A percentile compares a stretch with the other conserved stretches of the same genome.
Evolutionary conservation across 495 filamentous ascomycete genomes (phyloP).

Genomic region (Pseudevernia furfuracea): DNA sequence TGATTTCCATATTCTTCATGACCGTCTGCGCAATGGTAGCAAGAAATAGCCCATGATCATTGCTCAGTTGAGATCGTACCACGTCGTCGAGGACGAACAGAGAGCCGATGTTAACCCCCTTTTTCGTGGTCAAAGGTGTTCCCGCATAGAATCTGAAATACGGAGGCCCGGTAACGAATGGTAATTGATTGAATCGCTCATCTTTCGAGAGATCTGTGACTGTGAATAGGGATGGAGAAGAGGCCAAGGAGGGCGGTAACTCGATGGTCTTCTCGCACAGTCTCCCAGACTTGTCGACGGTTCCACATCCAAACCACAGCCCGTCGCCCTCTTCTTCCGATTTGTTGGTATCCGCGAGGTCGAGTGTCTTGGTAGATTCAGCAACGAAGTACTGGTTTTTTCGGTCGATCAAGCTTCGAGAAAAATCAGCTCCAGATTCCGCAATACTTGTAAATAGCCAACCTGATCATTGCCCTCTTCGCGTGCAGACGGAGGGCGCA

Average conservation of each 20-base stretch:
- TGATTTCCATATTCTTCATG: slow-evolving; percentile 57
- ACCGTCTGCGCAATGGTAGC: slow-evolving; percentile 46
- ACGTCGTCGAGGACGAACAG: slow-evolving; percentile 56
- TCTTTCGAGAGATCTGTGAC: slow-evolving; percentile 35
- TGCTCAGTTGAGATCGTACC: slow-evolving; percentile 33
- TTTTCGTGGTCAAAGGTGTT: slow-evolving; percentile 55
- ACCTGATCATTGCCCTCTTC: slow-evolving; percentile 43
- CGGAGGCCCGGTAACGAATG: slow-evolving; percentile 38
- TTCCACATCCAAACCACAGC: slow-evolving; percentile 39
- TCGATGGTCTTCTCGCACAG: slow-evolving; percentile 38
- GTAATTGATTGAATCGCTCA: slow-evolving; percentile 36
- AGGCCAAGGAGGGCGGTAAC: slow-evolving; percentile 3
- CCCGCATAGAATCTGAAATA: slow-evolving; percentile 44
- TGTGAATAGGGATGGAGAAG: slow-evolving; percentile 21
- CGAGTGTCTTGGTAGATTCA: slow-evolving; percentile 42
- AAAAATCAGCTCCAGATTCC: slow-evolving; percentile 14
- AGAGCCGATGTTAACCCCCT: slow-evolving; percentile 62
- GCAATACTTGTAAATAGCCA: background rate
- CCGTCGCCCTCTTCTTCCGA: slow-evolving; percentile 36
- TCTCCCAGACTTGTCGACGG: slow-evolving; percentile 37
- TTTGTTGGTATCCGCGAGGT: slow-evolving; percentile 29
- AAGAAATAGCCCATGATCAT: slow-evolving; percentile 36
- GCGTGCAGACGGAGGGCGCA: slow-evolving; percentile 43
- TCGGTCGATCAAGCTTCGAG: slow-evolving; percentile 32
- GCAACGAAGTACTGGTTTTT: slow-evolving; percentile 48